Conservation (phyloP, 2,329 filamentous ascomycete species). For the Lasiodiplodia sp. region DNA sequence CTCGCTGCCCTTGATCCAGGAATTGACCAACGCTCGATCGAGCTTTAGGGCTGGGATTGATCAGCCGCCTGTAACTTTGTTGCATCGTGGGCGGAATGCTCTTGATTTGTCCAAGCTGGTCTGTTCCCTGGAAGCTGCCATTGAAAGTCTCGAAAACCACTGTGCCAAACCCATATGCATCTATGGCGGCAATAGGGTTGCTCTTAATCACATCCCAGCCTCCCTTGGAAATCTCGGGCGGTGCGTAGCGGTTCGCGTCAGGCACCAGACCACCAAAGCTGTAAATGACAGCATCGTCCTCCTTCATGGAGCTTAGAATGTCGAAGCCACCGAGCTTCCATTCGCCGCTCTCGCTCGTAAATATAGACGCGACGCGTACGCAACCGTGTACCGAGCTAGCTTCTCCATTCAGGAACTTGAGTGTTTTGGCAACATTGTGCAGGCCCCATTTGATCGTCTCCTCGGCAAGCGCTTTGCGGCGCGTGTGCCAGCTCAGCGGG, state of each 20-base stretch:
- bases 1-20: slow-evolving; percentile 83
- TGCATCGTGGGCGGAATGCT: slow-evolving; percentile 89
- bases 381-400: slow-evolving; percentile 90
- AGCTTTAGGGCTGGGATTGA: slow-evolving; percentile 88
- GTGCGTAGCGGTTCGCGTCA: slow-evolving; percentile 82
- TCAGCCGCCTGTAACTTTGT: slow-evolving; percentile 85
- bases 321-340: slow-evolving; percentile 98
- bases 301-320: slow-evolving; percentile 91
- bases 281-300: slow-evolving; percentile 93
- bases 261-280: slow-evolving; percentile 88
- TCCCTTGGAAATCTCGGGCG: slow-evolving; percentile 82
- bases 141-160: slow-evolving; percentile 93
- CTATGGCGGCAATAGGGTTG: slow-evolving; percentile 79
- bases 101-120: slow-evolving; percentile 86
- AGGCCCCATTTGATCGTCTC: slow-evolving; percentile 98
- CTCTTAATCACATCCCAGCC: slow-evolving; percentile 94
- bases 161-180: slow-evolving; percentile 85
- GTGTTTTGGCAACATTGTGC: slow-evolving; percentile 85
- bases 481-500: slow-evolving; percentile 88
- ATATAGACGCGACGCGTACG: slow-evolving; percentile 84
- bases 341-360: slow-evolving; percentile 93
- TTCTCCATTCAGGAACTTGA: slow-evolving; percentile 96
- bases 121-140: slow-evolving; percentile 75
- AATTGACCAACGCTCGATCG: slow-evolving; percentile 85
- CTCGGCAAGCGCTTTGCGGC: slow-evolving; percentile 82